Percentiles rank a stretch among this genome's conserved stretches.
Evolutionary conservation across 805 yeast genomes (phyloP).

Genomic region (Saccharomycodes ludwigii): DNA sequence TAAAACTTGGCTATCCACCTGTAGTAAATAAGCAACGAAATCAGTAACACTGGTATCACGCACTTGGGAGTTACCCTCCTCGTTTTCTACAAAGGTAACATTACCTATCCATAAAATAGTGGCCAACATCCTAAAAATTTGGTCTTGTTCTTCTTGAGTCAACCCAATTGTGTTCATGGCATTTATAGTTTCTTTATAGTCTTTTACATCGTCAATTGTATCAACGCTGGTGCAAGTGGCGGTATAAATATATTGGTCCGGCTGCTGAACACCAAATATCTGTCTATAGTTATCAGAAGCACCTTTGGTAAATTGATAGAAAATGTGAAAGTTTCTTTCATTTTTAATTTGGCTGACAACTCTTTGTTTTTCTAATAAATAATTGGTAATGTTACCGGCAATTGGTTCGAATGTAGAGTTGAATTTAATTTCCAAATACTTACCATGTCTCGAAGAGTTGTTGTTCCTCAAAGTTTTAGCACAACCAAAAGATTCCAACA

Average conservation of each 20-base stretch:
- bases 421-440: conserved; percentile 85
- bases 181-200: conserved; percentile 64
- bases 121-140: conserved; percentile 75
- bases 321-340: conserved; percentile 94
- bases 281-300: conserved; percentile 79
- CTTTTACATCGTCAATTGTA: conserved; percentile 73
- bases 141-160: conserved; percentile 72
- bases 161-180: conserved; percentile 90
- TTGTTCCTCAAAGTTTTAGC: conserved; percentile 96
- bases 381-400: conserved; percentile 92
- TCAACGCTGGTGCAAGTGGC: conserved; percentile 77
- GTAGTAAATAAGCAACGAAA: conserved; percentile 83
- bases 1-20: conserved; percentile 59
- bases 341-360: conserved; percentile 89
- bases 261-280: conserved; percentile 79
- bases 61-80: conserved; percentile 71
- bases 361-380: conserved; percentile 85
- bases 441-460: conserved; percentile 95
- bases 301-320: conserved; percentile 88
- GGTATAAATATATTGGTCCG: conserved; percentile 86
- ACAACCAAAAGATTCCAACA: conserved; percentile 97
- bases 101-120: conserved; percentile 93
- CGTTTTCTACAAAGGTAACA: conserved; percentile 73
- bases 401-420: conserved; percentile 76
- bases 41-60: conserved; percentile 85